These are phyloP conservation scores for Sugiyamaella qingdaonensis DNA, from an alignment of 805 yeast genomes.

Conservation along the genomic window DNA sequence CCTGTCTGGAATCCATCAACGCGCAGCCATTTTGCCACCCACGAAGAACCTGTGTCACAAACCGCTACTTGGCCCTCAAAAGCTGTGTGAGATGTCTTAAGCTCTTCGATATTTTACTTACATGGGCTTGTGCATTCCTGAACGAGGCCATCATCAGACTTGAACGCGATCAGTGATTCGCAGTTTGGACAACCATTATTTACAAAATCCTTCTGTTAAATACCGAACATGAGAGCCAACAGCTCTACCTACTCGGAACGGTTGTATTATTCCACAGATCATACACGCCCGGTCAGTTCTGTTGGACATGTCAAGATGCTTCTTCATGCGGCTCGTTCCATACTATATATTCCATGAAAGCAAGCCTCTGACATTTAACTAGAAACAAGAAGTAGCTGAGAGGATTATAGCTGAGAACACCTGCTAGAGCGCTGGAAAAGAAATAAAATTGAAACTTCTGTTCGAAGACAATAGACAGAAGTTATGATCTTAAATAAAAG, in stretches of 20 bases:
- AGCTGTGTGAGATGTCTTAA: conserved; percentile 32
- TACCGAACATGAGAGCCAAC: neutral
- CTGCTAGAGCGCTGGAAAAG: no score
- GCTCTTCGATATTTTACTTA: conserved; percentile 18
- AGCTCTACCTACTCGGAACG: conserved; percentile 50
- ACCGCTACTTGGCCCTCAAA: conserved; percentile 93
- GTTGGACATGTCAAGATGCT: conserved; percentile 34
- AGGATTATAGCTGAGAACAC: no score
- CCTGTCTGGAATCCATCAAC: conserved; percentile 87
- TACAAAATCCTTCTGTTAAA: conserved; percentile 50
- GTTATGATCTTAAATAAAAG: no score
- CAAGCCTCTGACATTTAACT: neutral
- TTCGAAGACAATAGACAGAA: no score
- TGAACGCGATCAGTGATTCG: conserved; percentile 75
- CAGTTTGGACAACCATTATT: conserved; percentile 95
- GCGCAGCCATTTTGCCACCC: conserved; percentile 95
- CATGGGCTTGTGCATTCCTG: conserved; percentile 91
- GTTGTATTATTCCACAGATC: conserved; percentile 91
- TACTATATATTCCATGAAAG: no score
- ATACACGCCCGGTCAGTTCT: conserved; percentile 90
- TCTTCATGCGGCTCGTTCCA: no score
- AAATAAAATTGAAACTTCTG: no score
- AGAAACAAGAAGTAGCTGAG: no score
- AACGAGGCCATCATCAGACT: conserved; percentile 75
- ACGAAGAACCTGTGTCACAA: conserved; percentile 76